Evolutionary conservation across 2,329 filamentous ascomycete species (phyloP).

Genomic region (Didymella segeticola): DNA sequence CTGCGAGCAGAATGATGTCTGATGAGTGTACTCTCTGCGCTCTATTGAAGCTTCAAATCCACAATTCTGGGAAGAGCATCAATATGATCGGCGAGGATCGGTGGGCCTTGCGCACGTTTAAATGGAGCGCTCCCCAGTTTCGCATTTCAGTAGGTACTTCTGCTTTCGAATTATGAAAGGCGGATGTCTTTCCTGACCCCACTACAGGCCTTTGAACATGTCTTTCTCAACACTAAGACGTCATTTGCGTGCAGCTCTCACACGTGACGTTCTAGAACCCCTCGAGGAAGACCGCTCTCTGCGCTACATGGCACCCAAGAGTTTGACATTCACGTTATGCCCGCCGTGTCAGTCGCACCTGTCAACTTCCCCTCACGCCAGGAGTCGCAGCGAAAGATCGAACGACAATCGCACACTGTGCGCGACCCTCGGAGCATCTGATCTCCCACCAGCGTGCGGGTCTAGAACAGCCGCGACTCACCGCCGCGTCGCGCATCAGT

Average conservation of each 20-base stretch:
- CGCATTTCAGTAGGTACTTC: neutral
- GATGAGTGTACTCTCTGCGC: neutral
- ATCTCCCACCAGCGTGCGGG: slow-evolving; percentile 20
- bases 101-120: slow-evolving; percentile 12
- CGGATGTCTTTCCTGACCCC: slow-evolving; percentile 20
- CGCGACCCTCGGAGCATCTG: slow-evolving; percentile 13
- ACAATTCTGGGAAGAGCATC: slow-evolving; percentile 5
- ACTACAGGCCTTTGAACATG: slow-evolving; percentile 15
- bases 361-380: slow-evolving; percentile 5
- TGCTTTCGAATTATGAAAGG: slow-evolving; percentile 25
- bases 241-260: slow-evolving; percentile 21
- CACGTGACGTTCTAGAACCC: slow-evolving; percentile 28
- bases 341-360: slow-evolving; percentile 5
- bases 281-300: neutral
- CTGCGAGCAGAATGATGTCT: neutral
- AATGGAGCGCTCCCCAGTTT: slow-evolving; percentile 14
- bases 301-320: slow-evolving; percentile 10
- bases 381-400: neutral
- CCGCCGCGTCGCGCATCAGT: slow-evolving; percentile 22
- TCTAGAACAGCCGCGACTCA: slow-evolving; percentile 21
- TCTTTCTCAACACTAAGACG: slow-evolving; percentile 12
- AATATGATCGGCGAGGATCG: slow-evolving; percentile 17
- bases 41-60: neutral
- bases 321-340: slow-evolving; percentile 7
- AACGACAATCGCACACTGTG: neutral